Percentiles rank a stretch among this genome's conserved stretches.
Conservation (phyloP, 805 yeast genomes). For the Jamesozyma piceae region DNA sequence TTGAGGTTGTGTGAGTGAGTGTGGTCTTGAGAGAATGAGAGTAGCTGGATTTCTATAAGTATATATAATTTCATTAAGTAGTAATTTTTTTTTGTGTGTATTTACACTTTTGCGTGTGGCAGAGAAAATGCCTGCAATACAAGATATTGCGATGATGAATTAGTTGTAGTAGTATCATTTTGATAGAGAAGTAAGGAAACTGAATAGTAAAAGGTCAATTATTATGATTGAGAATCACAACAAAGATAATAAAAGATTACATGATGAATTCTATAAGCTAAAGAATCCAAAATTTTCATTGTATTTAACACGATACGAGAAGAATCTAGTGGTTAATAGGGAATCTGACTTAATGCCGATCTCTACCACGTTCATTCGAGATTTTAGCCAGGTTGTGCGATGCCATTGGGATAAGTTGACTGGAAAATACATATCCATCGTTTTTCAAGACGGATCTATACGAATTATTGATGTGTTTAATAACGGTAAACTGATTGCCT, state of each 20-base stretch:
- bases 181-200: too few relatives aligned
- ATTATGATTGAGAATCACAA: too few relatives aligned
- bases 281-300: constrained; percentile 14
- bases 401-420: constrained; percentile 20
- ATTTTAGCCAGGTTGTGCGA: constrained; percentile 10
- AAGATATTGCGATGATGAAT: too few relatives aligned
- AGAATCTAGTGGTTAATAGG: constrained; percentile 13
- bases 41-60: too few relatives aligned
- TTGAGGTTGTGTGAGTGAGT: not conserved
- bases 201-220: too few relatives aligned
- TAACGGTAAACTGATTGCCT: constrained; percentile 19
- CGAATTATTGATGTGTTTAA: constrained; percentile 39
- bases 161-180: too few relatives aligned
- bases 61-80: too few relatives aligned
- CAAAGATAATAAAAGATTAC: not conserved
- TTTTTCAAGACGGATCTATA: constrained; percentile 38
- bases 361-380: constrained; percentile 16
- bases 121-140: not conserved
- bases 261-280: not conserved
- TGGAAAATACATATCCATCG: constrained; percentile 36
- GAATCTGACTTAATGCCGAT: constrained; percentile 14
- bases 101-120: not conserved
- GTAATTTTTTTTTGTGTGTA: not conserved
- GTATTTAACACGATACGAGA: constrained; percentile 8
- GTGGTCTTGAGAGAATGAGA: too few relatives aligned